phyloP scores from a whole-genome alignment of 2,329 filamentous ascomycete genomes.

The Aspergillus niger region DNA sequence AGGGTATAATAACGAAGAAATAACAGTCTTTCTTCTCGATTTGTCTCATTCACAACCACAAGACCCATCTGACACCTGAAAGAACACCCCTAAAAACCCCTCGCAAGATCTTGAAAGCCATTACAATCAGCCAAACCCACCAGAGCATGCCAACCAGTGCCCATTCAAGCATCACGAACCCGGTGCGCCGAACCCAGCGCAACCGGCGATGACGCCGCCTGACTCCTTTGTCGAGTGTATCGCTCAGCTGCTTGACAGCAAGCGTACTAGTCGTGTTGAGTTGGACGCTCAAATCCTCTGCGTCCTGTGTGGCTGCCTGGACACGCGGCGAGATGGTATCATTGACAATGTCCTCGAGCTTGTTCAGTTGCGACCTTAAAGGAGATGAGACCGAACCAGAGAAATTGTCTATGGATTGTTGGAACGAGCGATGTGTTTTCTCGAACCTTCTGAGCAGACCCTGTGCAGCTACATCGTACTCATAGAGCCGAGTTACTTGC shows the following conservation, averaged over 20 bases:
- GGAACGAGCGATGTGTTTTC: conserved; percentile 46
- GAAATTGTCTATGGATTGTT: conserved; percentile 49
- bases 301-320: conserved; percentile 70
- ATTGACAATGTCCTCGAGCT: conserved; percentile 50
- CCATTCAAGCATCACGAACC: conserved; percentile 87
- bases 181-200: conserved; percentile 71
- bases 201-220: conserved; percentile 73
- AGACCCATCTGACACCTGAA: conserved; percentile 71
- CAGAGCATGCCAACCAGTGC: conserved; percentile 85
- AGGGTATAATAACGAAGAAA: conserved; percentile 2
- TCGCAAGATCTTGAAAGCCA: conserved; percentile 67
- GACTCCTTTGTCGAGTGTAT: conserved; percentile 69
- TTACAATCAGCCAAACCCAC: conserved; percentile 89
- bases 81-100: conserved; percentile 63
- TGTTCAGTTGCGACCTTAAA: conserved; percentile 47
- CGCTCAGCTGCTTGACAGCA: conserved; percentile 76
- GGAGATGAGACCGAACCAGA: conserved; percentile 48
- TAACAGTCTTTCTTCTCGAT: background rate
- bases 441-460: conserved; percentile 54
- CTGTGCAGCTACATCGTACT: conserved; percentile 57
- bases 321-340: conserved; percentile 60
- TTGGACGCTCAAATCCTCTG: conserved; percentile 75
- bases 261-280: conserved; percentile 75
- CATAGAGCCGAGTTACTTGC: conserved; percentile 50
- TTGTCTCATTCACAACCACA: conserved; percentile 65